Conservation (phyloP, 148 eudicot genomes). For the Oxyria digyna region DNA sequence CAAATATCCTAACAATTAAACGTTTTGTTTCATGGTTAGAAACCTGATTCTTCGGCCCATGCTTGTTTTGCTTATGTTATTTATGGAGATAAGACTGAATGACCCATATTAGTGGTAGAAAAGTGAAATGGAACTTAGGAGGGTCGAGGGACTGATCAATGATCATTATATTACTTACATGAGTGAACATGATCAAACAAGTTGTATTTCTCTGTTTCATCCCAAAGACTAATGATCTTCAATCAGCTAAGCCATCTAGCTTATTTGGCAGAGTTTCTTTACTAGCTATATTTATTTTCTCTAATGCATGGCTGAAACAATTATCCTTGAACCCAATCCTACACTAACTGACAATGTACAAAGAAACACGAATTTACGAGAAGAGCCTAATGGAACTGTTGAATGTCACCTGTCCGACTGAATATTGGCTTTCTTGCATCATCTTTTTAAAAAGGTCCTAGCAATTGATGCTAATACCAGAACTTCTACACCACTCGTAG, state of each 20-base stretch:
- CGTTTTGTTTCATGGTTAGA: neutral
- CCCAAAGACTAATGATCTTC: too few relatives aligned
- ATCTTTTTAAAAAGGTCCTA: neutral
- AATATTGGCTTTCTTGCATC: neutral
- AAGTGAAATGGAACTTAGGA: too few relatives aligned
- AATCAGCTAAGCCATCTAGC: too few relatives aligned
- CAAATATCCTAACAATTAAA: too few relatives aligned
- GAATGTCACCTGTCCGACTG: neutral
- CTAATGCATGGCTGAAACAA: neutral
- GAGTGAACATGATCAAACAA: too few relatives aligned
- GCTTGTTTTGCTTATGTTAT: neutral
- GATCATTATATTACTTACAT: too few relatives aligned
- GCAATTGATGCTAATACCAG: neutral
- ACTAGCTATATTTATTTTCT: neutral
- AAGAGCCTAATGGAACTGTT: neutral
- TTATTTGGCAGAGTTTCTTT: neutral
- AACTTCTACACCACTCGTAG: neutral
- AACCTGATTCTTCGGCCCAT: neutral
- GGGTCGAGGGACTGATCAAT: too few relatives aligned
- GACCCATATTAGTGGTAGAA: too few relatives aligned
- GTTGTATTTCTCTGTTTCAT: too few relatives aligned
- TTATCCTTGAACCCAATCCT: neutral
- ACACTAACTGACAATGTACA: neutral
- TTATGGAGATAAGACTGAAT: neutral
- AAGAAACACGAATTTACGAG: neutral